phyloP scores from a whole-genome alignment of 495 filamentous ascomycete species.

The Aspergillus baeticus region DNA sequence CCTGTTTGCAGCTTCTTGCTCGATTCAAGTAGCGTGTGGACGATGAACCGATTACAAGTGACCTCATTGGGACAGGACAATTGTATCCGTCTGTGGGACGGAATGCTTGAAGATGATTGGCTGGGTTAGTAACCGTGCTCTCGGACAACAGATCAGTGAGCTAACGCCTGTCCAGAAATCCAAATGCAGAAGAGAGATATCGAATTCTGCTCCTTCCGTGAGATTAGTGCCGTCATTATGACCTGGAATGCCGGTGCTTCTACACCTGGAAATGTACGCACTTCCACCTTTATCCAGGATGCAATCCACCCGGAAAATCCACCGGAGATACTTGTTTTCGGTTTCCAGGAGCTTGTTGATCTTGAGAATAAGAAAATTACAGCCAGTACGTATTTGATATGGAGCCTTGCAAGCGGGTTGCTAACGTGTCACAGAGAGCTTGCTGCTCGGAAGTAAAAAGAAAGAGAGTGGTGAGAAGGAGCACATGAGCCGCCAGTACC shows the following conservation, averaged over 20 bases:
- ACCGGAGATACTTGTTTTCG: slow-evolving; percentile 91
- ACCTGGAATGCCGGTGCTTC: slow-evolving; percentile 97
- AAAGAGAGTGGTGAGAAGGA: slow-evolving; percentile 86
- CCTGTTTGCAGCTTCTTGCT: slow-evolving; percentile 74
- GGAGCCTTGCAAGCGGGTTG: background rate
- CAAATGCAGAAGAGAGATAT: slow-evolving; percentile 82
- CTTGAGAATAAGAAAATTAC: slow-evolving; percentile 95
- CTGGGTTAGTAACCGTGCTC: slow-evolving; percentile 52
- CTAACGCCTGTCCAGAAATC: slow-evolving; percentile 53
- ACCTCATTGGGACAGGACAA: slow-evolving; percentile 89
- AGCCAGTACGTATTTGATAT: slow-evolving; percentile 62
- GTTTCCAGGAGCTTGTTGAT: slow-evolving; percentile 96
- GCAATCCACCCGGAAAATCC: slow-evolving; percentile 68
- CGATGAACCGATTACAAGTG: slow-evolving; percentile 79
- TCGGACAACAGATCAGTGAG: background rate
- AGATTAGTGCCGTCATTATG: slow-evolving; percentile 73
- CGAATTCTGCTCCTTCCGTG: slow-evolving; percentile 80
- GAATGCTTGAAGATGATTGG: slow-evolving; percentile 91
- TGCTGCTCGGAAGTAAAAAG: slow-evolving; percentile 70
- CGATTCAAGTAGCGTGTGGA: slow-evolving; percentile 83
- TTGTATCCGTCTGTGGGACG: slow-evolving; percentile 85
- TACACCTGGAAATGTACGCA: slow-evolving; percentile 78
- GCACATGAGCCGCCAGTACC: slow-evolving; percentile 95
- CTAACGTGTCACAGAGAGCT: slow-evolving; percentile 53
- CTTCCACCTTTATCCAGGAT: slow-evolving; percentile 73